A percentile compares a stretch with the other conserved stretches of the same genome.
phyloP scores from a whole-genome alignment of 1,284 basidiomycete genomes.

The Ustilago shanxiensis region DNA sequence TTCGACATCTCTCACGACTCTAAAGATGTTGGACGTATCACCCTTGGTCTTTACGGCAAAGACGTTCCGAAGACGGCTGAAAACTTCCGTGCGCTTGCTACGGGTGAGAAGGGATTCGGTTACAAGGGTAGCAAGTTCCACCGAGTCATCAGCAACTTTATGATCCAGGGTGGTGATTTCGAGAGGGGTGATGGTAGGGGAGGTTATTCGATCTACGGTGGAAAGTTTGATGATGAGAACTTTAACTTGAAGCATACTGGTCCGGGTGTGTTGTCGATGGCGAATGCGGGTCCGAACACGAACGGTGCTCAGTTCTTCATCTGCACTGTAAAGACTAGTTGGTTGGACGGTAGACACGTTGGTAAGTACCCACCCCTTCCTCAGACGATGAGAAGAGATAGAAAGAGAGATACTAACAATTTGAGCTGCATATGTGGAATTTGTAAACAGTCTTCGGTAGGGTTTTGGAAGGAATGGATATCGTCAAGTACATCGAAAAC shows the following conservation, averaged over 20 bases:
- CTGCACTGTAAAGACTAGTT: conserved; percentile 65
- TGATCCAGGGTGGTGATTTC: conserved; percentile 71
- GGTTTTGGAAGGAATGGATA: conserved; percentile 63
- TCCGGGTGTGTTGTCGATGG: conserved; percentile 61
- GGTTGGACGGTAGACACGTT: conserved; percentile 64
- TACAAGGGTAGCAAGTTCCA: conserved; percentile 80
- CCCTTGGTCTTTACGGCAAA: conserved; percentile 63
- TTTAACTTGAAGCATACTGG: conserved; percentile 65
- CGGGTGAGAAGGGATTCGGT: conserved; percentile 77
- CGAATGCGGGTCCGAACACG: conserved; percentile 72
- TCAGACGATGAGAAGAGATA: neutral
- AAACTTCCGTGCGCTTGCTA: conserved; percentile 67
- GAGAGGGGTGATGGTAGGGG: conserved; percentile 67
- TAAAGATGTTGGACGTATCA: conserved; percentile 63
- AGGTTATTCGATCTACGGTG: conserved; percentile 67
- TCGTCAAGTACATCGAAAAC: conserved; percentile 65
- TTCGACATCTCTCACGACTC: conserved; percentile 68
- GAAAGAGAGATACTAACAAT: conserved; percentile 58
- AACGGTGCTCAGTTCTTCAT: conserved; percentile 70
- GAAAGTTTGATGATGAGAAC: conserved; percentile 62
- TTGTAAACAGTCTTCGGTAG: conserved; percentile 61
- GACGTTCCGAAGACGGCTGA: conserved; percentile 65
- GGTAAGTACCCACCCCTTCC: conserved; percentile 33
- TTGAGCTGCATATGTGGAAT: neutral
- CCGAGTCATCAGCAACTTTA: conserved; percentile 77